Conservation (phyloP, 2,329 filamentous ascomycete genomes). For the Apiospora aurea region DNA sequence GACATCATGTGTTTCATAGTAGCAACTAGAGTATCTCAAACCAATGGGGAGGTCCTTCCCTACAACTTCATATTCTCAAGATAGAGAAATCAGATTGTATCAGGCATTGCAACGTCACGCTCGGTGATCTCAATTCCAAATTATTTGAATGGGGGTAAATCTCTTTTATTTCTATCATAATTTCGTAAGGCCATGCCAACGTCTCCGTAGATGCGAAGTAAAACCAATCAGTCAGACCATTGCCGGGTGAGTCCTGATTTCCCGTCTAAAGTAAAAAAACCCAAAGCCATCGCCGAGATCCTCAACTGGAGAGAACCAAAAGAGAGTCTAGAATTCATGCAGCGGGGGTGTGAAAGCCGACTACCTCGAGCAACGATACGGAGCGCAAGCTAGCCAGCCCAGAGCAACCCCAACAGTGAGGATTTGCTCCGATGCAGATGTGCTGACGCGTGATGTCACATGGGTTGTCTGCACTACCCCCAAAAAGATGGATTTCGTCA, state of each 20-base stretch:
- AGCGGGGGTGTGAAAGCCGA: slow-evolving; percentile 3
- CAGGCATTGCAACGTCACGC: background rate
- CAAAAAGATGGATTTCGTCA: background rate
- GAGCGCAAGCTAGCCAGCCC: background rate
- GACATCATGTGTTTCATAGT: background rate
- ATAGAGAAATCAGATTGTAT: background rate
- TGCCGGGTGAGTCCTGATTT: background rate
- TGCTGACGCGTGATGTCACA: background rate
- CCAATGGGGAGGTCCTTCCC: background rate
- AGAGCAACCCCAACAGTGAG: slow-evolving; percentile 1
- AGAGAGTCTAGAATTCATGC: slow-evolving; percentile 24
- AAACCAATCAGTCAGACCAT: background rate
- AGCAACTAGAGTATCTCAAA: background rate
- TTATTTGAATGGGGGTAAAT: background rate
- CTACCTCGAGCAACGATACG: background rate
- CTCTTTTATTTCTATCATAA: slow-evolving; percentile 17
- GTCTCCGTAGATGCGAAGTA: slow-evolving; percentile 15
- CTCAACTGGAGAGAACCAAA: slow-evolving; percentile 17
- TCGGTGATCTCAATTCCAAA: background rate
- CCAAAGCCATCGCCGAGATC: slow-evolving; percentile 6
- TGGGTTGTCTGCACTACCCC: slow-evolving; percentile 8
- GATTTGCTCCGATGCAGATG: slow-evolving; percentile 7
- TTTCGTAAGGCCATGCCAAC: slow-evolving; percentile 16
- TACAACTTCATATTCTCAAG: background rate
- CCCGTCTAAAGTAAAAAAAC: slow-evolving; percentile 23